Evolutionary conservation across 2,329 filamentous ascomycete genomes (phyloP).

Genomic region (Fusarium kyushuense): DNA sequence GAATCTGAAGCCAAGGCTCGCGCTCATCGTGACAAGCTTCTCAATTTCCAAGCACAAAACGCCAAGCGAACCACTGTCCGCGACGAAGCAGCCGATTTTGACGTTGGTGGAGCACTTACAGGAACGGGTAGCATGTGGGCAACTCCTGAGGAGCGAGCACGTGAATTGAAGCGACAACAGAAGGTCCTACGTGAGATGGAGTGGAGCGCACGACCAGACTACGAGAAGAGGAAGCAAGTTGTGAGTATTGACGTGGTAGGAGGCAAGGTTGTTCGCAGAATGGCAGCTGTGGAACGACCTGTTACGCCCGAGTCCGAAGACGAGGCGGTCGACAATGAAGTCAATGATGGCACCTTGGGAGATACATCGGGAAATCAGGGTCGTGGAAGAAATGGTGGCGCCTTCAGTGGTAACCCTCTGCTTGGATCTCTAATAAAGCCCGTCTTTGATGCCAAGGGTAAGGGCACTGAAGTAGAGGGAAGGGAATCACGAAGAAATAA

Average conservation of each 20-base stretch:
- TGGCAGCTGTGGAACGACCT: constrained; percentile 72
- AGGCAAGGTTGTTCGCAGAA: constrained; percentile 79
- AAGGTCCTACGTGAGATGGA: constrained; percentile 86
- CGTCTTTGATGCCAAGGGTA: constrained; percentile 66
- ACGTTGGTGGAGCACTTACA: constrained; percentile 60
- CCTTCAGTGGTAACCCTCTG: constrained; percentile 77
- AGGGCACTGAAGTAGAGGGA: constrained; percentile 56
- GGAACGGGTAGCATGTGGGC: constrained; percentile 77
- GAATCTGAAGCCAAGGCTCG: constrained; percentile 76
- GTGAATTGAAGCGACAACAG: constrained; percentile 87
- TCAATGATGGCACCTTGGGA: constrained; percentile 48
- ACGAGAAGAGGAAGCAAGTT: constrained; percentile 87
- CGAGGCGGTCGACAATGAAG: constrained; percentile 51
- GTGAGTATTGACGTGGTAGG: constrained; percentile 86
- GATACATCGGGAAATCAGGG: constrained; percentile 54
- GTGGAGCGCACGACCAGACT: constrained; percentile 86
- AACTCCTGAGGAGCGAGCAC: constrained; percentile 82
- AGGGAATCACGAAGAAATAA: constrained; percentile 59
- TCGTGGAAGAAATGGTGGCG: constrained; percentile 59
- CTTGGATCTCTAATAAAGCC: constrained; percentile 75
- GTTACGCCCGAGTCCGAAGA: constrained; percentile 63
- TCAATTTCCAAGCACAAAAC: constrained; percentile 87
- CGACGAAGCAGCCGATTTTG: constrained; percentile 81
- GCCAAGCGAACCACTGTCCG: constrained; percentile 85
- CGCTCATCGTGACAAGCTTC: constrained; percentile 82